These are phyloP conservation scores for Boletus smithii DNA, from an alignment of 1,284 basidiomycete species.

Conservation along the genomic window DNA sequence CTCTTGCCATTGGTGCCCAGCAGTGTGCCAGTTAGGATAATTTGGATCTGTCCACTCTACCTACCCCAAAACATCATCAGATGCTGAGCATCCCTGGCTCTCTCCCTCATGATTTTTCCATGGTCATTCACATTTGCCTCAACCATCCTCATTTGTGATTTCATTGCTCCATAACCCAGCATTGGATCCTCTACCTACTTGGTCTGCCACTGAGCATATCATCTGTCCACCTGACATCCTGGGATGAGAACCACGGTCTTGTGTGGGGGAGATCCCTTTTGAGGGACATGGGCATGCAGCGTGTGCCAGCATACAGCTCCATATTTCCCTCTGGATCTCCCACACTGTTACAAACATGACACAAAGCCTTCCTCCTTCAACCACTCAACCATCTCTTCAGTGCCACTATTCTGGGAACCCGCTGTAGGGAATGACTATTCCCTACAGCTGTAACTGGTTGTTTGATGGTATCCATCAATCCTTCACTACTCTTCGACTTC, in stretches of 20 bases:
- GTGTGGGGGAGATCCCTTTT: constrained; percentile 33
- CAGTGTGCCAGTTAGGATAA: constrained; percentile 69
- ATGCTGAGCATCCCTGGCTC: constrained; percentile 30
- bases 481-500: too few species aligned
- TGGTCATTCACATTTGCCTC: constrained; percentile 31
- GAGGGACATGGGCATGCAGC: constrained; percentile 31
- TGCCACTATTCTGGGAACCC: constrained; percentile 34
- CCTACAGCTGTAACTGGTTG: too few species aligned
- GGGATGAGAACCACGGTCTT: constrained; percentile 30
- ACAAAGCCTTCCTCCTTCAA: constrained; percentile 27
- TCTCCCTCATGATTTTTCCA: constrained; percentile 33
- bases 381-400: constrained; percentile 25
- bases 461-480: too few species aligned
- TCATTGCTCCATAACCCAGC: constrained; percentile 30
- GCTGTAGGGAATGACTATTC: too few species aligned
- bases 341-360: constrained; percentile 20
- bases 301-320: constrained; percentile 34
- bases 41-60: constrained; percentile 32
- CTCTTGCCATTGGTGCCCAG: constrained; percentile 95
- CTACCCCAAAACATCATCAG: constrained; percentile 33
- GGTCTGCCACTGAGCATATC: constrained; percentile 34
- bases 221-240: constrained; percentile 27
- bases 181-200: constrained; percentile 18
- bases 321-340: constrained; percentile 36
- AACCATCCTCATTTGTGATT: constrained; percentile 34